Conservation (phyloP, 78 protist genomes). For the Blattamonas nauphoetae region DNA sequence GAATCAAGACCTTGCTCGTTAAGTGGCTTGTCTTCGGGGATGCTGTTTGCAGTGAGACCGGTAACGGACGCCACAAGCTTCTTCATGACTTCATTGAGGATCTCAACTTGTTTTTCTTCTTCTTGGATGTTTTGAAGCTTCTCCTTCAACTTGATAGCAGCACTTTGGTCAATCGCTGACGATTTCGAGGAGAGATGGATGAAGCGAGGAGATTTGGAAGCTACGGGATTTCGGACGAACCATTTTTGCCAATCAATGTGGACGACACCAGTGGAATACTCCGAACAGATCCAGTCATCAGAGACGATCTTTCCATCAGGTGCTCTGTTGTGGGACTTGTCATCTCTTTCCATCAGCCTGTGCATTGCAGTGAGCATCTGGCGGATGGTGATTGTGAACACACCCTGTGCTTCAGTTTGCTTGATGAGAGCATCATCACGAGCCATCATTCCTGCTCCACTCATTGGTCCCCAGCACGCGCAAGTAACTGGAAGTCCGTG, state of each 20-base stretch:
- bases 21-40: neutral
- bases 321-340: neutral
- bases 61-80: neutral
- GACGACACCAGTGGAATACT: neutral
- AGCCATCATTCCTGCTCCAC: slow-evolving; percentile 25
- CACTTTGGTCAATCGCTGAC: neutral
- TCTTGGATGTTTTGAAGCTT: neutral
- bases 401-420: neutral
- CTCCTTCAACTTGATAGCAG: neutral
- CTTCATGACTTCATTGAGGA: neutral
- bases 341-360: neutral
- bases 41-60: neutral
- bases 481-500: neutral
- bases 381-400: neutral
- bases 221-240: neutral
- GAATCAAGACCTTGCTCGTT: slow-evolving; percentile 2
- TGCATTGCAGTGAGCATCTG: slow-evolving; percentile 12
- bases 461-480: slow-evolving; percentile 29
- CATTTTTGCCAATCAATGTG: neutral
- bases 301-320: neutral
- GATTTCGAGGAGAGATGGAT: neutral
- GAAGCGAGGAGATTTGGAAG: neutral
- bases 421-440: neutral
- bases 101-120: neutral
- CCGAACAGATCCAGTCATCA: neutral